Percentiles rank a stretch among this genome's conserved stretches.
Conservation (phyloP, 495 filamentous ascomycete genomes). For the Bacidia rubella region DNA sequence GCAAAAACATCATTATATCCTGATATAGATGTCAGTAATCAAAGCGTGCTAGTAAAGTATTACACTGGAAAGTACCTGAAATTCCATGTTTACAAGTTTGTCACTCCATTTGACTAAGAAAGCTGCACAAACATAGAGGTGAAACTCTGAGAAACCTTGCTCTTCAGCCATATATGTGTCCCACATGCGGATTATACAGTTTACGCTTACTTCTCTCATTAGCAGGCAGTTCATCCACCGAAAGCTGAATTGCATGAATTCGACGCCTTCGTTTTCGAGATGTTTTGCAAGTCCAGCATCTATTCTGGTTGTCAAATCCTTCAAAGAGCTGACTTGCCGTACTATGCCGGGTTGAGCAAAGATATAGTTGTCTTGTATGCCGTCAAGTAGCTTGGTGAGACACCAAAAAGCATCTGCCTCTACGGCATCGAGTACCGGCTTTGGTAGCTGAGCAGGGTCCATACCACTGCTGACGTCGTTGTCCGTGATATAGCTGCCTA, state of each 20-base stretch:
- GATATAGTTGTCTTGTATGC: constrained; percentile 98
- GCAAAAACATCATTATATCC: constrained; percentile 98
- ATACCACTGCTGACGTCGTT: constrained; percentile 84
- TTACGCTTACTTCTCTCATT: constrained; percentile 93
- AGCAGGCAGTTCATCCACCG: constrained; percentile 99
- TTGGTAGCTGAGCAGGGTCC: constrained; percentile 90
- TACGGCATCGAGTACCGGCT: constrained; percentile 83
- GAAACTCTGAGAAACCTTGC: constrained; percentile 94
- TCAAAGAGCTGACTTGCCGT: constrained; percentile 74
- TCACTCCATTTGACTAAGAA: constrained; percentile 99
- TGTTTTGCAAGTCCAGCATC: constrained; percentile 76
- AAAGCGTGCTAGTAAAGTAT: background rate
- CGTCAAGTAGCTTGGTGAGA: constrained; percentile 87
- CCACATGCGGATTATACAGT: constrained; percentile 97
- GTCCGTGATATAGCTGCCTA: constrained; percentile 86
- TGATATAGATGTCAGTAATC: constrained; percentile 23
- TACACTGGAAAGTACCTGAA: constrained; percentile 35
- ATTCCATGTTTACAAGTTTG: constrained; percentile 92
- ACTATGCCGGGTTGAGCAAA: constrained; percentile 95
- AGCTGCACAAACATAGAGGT: constrained; percentile 94
- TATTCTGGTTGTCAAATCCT: constrained; percentile 81
- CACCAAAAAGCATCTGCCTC: constrained; percentile 99
- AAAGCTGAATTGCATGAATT: constrained; percentile 99
- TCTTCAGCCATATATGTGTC: constrained; percentile 98
- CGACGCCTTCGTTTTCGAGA: constrained; percentile 75